phyloP scores from a whole-genome alignment of 2,329 filamentous ascomycete species.

The Sporothrix sp. region DNA sequence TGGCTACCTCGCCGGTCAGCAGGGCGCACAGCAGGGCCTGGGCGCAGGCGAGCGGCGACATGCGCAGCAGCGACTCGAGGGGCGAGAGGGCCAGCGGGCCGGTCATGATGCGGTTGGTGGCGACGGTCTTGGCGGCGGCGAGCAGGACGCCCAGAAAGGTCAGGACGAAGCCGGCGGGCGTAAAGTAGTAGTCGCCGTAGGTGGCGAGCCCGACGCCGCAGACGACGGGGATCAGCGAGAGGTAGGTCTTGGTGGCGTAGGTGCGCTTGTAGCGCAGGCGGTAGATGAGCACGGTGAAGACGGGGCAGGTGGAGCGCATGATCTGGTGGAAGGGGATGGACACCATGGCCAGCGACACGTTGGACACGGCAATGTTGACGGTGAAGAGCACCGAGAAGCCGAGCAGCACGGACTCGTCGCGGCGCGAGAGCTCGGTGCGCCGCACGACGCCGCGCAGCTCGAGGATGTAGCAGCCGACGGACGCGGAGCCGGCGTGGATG shows the following conservation, averaged over 20 bases:
- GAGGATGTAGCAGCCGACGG: constrained; percentile 45
- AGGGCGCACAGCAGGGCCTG: constrained; percentile 44
- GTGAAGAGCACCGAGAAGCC: constrained; percentile 38
- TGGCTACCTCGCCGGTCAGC: constrained; percentile 40
- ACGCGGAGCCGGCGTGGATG: constrained; percentile 47
- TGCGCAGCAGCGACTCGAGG: constrained; percentile 50
- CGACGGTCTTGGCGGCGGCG: constrained; percentile 50
- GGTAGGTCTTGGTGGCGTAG: constrained; percentile 47
- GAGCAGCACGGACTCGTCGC: constrained; percentile 45
- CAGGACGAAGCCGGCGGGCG: constrained; percentile 45
- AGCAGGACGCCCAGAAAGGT: constrained; percentile 45
- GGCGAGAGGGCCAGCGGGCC: constrained; percentile 47
- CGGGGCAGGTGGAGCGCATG: constrained; percentile 50
- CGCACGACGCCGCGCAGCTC: constrained; percentile 43
- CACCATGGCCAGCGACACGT: constrained; percentile 20
- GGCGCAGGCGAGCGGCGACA: constrained; percentile 49
- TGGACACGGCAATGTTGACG: constrained; percentile 20
- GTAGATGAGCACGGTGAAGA: constrained; percentile 54
- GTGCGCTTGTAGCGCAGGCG: constrained; percentile 44
- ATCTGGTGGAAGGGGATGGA: constrained; percentile 59
- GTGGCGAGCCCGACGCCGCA: constrained; percentile 50
- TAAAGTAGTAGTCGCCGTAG: constrained; percentile 53
- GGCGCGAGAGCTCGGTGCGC: constrained; percentile 40
- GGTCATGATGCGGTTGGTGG: constrained; percentile 56
- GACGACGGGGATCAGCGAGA: constrained; percentile 51